phyloP scores from a whole-genome alignment of 495 filamentous ascomycete species.

The Talaromyces wortmannii region DNA sequence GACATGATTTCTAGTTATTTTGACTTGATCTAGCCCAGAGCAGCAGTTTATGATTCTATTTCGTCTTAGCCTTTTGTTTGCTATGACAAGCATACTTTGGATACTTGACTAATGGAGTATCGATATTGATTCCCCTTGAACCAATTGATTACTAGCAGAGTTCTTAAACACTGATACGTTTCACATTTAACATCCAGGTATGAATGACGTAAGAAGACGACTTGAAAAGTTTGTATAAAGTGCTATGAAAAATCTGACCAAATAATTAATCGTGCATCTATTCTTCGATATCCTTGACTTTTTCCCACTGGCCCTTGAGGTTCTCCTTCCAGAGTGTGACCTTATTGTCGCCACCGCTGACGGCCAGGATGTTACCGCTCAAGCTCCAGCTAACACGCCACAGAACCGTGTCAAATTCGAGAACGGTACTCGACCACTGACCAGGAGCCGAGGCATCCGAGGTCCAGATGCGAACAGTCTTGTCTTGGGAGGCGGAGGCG shows the following conservation, averaged over 20 bases:
- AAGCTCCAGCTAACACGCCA: slow-evolving; percentile 98
- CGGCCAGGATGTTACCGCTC: slow-evolving; percentile 94
- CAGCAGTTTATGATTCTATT: too few relatives aligned
- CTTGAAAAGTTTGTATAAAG: not conserved
- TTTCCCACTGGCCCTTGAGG: slow-evolving; percentile 75
- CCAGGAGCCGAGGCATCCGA: slow-evolving; percentile 50
- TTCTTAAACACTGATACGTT: too few relatives aligned
- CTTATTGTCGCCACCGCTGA: slow-evolving; percentile 92
- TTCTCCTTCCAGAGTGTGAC: slow-evolving; percentile 65
- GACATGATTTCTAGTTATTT: too few relatives aligned
- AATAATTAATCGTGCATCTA: slow-evolving; percentile 20
- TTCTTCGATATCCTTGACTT: slow-evolving; percentile 93
- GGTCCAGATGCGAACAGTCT: slow-evolving; percentile 97
- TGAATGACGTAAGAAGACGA: slow-evolving; percentile 2
- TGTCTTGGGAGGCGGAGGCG: slow-evolving; percentile 89
- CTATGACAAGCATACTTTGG: too few relatives aligned
- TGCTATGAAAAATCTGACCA: not conserved
- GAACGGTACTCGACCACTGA: slow-evolving; percentile 75
- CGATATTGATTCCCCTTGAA: too few relatives aligned
- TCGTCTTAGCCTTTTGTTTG: too few relatives aligned
- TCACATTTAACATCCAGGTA: not conserved
- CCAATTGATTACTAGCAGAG: too few relatives aligned
- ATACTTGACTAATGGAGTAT: too few relatives aligned
- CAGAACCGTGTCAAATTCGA: slow-evolving; percentile 80
- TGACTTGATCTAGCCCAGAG: too few relatives aligned